Evolutionary conservation across 2,329 filamentous ascomycete species (phyloP).

Genomic region (Hymenoscyphus scutula): DNA sequence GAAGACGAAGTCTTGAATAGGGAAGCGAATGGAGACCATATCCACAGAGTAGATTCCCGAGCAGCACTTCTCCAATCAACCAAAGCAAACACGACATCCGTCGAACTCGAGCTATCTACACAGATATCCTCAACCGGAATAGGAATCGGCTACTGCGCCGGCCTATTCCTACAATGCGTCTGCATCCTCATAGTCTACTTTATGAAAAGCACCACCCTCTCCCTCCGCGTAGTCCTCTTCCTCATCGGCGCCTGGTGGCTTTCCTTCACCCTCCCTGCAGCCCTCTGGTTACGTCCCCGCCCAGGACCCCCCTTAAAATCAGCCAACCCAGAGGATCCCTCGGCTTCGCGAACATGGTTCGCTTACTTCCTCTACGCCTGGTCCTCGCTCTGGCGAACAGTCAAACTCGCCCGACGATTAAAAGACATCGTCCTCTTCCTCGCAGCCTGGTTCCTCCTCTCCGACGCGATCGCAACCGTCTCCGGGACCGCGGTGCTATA

Average conservation of each 20-base stretch:
- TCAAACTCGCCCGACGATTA: conserved; percentile 69
- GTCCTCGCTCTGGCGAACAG: conserved; percentile 79
- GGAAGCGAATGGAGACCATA: conserved; percentile 5
- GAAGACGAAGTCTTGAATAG: conserved; percentile 18
- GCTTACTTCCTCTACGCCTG: conserved; percentile 81
- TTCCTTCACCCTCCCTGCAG: conserved; percentile 82
- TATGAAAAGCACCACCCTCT: conserved; percentile 76
- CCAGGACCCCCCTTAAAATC: conserved; percentile 76
- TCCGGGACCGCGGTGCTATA: conserved; percentile 93
- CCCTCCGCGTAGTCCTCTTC: conserved; percentile 82
- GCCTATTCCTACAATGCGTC: conserved; percentile 77
- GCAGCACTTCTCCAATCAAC: conserved; percentile 44
- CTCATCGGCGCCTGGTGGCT: conserved; percentile 92
- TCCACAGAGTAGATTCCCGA: conserved; percentile 41
- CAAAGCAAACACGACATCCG: conserved; percentile 46
- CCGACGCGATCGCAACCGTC: conserved; percentile 90
- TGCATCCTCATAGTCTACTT: conserved; percentile 74
- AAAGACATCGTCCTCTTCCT: conserved; percentile 77
- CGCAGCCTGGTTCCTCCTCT: conserved; percentile 89
- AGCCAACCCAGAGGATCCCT: conserved; percentile 20
- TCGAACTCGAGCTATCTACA: conserved; percentile 78
- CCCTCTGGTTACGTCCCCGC: conserved; percentile 80
- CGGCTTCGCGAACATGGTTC: conserved; percentile 52
- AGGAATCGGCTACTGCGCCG: conserved; percentile 88
- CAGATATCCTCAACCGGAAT: conserved; percentile 90